Conservation (phyloP, 116 monocot species). For the Iris pallida region DNA sequence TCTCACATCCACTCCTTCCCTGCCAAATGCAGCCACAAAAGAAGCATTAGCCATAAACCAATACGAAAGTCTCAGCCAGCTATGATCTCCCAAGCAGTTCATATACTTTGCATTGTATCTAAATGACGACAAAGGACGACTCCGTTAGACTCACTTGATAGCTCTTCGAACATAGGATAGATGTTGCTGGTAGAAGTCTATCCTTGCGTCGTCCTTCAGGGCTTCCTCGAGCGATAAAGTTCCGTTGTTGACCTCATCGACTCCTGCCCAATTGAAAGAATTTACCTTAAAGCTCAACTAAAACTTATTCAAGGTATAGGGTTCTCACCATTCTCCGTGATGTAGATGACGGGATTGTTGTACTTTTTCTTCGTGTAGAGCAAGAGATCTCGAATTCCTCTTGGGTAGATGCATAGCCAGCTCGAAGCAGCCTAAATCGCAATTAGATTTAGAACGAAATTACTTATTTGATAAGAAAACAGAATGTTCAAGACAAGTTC, state of each 20-base stretch:
- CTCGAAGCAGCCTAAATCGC: slow-evolving; percentile 7
- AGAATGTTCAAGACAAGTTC: too few relatives aligned
- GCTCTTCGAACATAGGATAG: slow-evolving; percentile 2
- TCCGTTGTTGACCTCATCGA: slow-evolving; percentile 8
- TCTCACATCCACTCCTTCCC: slow-evolving; percentile 31
- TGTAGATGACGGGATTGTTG: slow-evolving; percentile 53
- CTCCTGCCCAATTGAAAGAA: not conserved
- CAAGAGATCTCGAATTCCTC: slow-evolving; percentile 35
- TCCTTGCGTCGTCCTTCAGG: slow-evolving; percentile 6
- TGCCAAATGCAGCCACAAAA: not conserved
- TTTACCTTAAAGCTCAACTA: too few relatives aligned
- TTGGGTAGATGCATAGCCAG: slow-evolving; percentile 42
- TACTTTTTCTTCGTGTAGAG: slow-evolving; percentile 40
- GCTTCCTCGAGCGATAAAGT: slow-evolving; percentile 10
- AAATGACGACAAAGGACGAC: too few relatives aligned
- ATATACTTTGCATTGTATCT: too few relatives aligned
- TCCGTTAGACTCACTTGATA: slow-evolving; percentile 1
- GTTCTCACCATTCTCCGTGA: slow-evolving; percentile 54
- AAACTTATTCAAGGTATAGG: too few relatives aligned
- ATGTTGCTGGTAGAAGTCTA: slow-evolving; percentile 8
- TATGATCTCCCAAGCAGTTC: too few relatives aligned
- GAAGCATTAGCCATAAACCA: too few relatives aligned
- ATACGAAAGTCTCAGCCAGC: too few relatives aligned
- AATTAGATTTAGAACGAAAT: too few relatives aligned
- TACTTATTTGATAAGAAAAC: too few relatives aligned